A percentile compares a stretch with the other conserved stretches of the same genome.
Evolutionary conservation across 2,329 filamentous ascomycete genomes (phyloP).

Genomic region (Apiospora pterosperma): DNA sequence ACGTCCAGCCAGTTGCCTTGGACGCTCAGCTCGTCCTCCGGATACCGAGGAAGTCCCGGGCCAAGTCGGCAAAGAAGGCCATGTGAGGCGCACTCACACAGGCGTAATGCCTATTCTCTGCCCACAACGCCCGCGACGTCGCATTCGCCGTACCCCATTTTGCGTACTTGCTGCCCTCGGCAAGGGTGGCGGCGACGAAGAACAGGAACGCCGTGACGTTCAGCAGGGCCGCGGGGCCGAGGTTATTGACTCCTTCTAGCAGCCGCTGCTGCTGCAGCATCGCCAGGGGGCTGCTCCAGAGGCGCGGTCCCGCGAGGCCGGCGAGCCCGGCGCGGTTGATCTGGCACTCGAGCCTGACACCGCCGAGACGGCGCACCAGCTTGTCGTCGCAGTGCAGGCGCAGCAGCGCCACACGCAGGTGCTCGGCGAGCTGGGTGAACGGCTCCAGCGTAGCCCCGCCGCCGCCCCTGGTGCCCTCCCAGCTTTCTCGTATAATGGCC

Average conservation of each 20-base stretch:
- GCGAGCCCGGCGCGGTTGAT: not conserved
- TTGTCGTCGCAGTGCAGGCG: not conserved
- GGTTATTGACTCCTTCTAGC: not conserved
- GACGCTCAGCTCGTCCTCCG: not conserved
- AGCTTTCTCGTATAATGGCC: not conserved
- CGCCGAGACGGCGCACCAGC: not conserved
- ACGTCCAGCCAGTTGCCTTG: not conserved
- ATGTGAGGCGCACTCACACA: not conserved
- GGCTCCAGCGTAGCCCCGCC: not conserved
- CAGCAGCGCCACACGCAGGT: not conserved
- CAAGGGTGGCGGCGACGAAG: not conserved
- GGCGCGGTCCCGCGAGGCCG: not conserved
- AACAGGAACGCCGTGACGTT: not conserved
- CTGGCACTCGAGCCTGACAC: not conserved
- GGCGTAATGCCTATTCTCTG: not conserved
- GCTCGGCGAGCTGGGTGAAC: not conserved
- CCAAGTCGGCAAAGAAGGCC: not conserved
- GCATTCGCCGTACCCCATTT: not conserved
- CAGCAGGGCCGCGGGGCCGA: not conserved
- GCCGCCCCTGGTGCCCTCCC: not conserved
- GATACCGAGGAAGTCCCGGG: not conserved
- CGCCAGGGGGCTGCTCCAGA: not conserved
- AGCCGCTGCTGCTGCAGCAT: not conserved
- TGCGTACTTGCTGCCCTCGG: slow-evolving; percentile 3
- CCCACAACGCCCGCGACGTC: not conserved